Evolutionary conservation across 345 rosid species (phyloP), one percentile per base, ranked within the genome.

Genomic region (Gossypium longicalyx): DNA sequence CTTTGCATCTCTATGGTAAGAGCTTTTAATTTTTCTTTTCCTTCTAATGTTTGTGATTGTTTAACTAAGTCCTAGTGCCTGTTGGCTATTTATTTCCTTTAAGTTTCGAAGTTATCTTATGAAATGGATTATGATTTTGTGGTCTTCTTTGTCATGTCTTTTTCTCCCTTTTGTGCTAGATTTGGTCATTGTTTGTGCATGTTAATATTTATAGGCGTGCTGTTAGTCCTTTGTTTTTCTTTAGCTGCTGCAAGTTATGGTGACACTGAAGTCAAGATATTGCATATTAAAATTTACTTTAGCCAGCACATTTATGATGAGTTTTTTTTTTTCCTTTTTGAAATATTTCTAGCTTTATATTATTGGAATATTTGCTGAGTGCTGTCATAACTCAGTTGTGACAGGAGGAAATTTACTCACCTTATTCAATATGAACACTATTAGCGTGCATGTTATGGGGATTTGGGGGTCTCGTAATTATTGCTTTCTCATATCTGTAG

Each of bases 1-100:
- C 91, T 41, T 79, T 88, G 77, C 98, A 92, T 88, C 90, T 92
- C 48, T 92, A 94, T 51, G 98, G 98, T 94, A 64, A 88, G 90
- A 79, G 62, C 76, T 74, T 71, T 75, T 67, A 11, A 43, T 57
- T 12, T 27, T 16, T 60, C 9, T 64, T 34, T 59, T 59, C 49
- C 9, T 20, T 27, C 15, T 56, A 16, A 27, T 38, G 4, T 27
- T 61, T 23, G 11, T 71, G 43, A 63, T 56, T 48, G 29, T 38
- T 67, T 22, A 23, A 47, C 48, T 15, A 4, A 34, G 38, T 34
- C 38, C 38, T 11, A n/a, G 63, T 58, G 53, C 45, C 49, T 12
- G 19, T 68, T 5, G 38, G 48, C 29, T 23, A 15, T 20, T 20
- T 20, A 23, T 20, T 68, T 68, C 20, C n/a, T 13, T 25, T 22